Percentiles rank a stretch among this genome's conserved stretches.
Conservation (phyloP, 2,329 filamentous ascomycete genomes). For the Aspergillus sp. region DNA sequence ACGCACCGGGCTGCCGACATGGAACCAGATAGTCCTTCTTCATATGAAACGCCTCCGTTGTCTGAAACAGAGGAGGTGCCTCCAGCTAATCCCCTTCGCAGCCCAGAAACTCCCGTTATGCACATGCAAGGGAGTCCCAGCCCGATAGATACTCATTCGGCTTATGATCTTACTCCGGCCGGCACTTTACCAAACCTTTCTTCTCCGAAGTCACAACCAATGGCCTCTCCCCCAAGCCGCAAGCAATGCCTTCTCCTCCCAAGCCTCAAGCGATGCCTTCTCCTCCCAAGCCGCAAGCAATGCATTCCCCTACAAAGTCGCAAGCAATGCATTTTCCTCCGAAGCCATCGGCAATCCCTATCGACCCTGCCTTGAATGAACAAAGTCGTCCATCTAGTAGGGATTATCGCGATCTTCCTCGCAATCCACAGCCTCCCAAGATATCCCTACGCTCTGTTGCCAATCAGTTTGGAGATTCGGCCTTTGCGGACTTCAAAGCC, state of each 20-base stretch:
- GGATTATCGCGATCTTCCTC: conserved; percentile 11
- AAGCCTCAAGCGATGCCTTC: no score
- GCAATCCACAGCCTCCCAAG: conserved; percentile 23
- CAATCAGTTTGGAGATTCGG: conserved; percentile 55
- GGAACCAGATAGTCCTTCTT: conserved; percentile 16
- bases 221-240: no score
- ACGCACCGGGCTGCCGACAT: conserved; percentile 1
- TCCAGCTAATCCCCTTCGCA: conserved; percentile 22
- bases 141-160: conserved; percentile 2
- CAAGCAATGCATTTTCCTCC: conserved; percentile 12
- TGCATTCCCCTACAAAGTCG: no score
- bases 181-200: no score
- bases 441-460: conserved; percentile 32
- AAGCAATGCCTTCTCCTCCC: no score
- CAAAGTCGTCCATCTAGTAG: conserved; percentile 11
- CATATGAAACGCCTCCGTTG: conserved; percentile 23
- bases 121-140: conserved; percentile 5
- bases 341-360: conserved; percentile 6
- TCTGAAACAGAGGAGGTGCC: conserved; percentile 20
- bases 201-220: no score
- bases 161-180: no score
- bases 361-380: conserved; percentile 5
- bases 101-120: conserved; percentile 4
- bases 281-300: neutral
- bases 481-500: conserved; percentile 63